A percentile compares a stretch with the other conserved stretches of the same genome.
Conservation (phyloP, 1,284 basidiomycete species). For the Irpex lacteus region DNA sequence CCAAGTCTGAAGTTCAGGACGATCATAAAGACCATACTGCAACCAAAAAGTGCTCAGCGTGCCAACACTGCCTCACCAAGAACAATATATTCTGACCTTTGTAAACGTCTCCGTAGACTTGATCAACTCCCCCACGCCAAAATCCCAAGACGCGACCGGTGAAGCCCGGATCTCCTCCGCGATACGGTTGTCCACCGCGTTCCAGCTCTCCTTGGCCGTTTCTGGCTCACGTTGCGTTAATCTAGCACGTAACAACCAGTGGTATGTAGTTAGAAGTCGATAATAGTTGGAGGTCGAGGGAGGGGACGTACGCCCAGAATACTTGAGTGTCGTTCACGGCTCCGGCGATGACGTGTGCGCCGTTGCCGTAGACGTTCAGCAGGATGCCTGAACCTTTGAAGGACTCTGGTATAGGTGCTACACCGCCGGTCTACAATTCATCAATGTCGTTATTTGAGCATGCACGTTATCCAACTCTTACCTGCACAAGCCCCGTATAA, state of each 20-base stretch:
- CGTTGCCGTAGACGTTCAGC: conserved; percentile 37
- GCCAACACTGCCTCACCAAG: no score
- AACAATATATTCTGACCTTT: conserved; percentile 29
- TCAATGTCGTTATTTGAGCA: not conserved
- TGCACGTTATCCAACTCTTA: conserved; percentile 13
- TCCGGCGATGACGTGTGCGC: conserved; percentile 38
- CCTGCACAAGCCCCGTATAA: conserved; percentile 42
- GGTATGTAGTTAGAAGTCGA: not conserved
- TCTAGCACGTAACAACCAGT: conserved; percentile 18
- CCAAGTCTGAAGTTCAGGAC: conserved; percentile 42
- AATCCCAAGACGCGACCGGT: conserved; percentile 22
- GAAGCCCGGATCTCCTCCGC: conserved; percentile 18
- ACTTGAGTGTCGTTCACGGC: conserved; percentile 29
- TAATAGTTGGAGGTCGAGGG: not conserved
- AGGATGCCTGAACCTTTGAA: conserved; percentile 16
- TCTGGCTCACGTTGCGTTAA: conserved; percentile 37
- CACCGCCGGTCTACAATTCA: conserved; percentile 31
- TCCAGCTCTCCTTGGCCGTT: conserved; percentile 40
- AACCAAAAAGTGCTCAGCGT: no score
- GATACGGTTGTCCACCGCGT: conserved; percentile 30
- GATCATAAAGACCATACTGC: conserved; percentile 47
- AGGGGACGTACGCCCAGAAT: conserved; percentile 39
- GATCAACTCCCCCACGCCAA: conserved; percentile 36
- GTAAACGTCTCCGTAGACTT: conserved; percentile 31
- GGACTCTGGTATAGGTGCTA: conserved; percentile 29